phyloP scores from a whole-genome alignment of 2,329 filamentous ascomycete species.

The Scedosporium dehoogii region DNA sequence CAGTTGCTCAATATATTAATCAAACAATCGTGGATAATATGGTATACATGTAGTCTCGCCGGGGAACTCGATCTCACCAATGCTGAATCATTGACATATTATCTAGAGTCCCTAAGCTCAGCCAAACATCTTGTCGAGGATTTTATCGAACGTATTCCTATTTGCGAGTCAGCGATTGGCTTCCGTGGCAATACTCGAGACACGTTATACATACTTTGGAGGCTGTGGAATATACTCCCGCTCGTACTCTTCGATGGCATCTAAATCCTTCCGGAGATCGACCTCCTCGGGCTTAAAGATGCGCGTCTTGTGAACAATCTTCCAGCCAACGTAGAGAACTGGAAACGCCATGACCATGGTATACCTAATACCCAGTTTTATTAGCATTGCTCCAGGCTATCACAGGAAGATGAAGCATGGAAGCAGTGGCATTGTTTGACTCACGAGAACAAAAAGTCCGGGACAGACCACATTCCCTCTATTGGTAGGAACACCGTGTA shows the following conservation, averaged over 20 bases:
- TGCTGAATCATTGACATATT: too few species aligned
- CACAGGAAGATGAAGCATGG: neutral
- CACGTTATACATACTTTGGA: neutral
- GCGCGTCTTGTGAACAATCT: slow-evolving; percentile 55
- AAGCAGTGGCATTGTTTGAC: slow-evolving; percentile 14
- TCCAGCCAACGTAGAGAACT: slow-evolving; percentile 60
- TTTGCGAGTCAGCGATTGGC: neutral
- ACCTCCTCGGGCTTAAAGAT: slow-evolving; percentile 46
- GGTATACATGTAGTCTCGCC: too few species aligned
- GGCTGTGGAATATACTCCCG: slow-evolving; percentile 37
- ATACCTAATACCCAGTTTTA: slow-evolving; percentile 34
- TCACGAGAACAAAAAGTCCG: slow-evolving; percentile 63
- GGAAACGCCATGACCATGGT: slow-evolving; percentile 66
- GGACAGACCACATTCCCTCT: slow-evolving; percentile 50
- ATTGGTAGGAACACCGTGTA: slow-evolving; percentile 64
- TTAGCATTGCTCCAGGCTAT: neutral
- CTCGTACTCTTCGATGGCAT: slow-evolving; percentile 59
- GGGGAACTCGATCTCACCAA: too few species aligned
- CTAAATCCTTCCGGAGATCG: slow-evolving; percentile 52
- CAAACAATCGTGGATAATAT: too few species aligned
- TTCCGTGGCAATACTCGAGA: neutral
- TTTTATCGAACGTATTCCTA: neutral
- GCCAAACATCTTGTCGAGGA: neutral
- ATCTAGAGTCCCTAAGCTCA: neutral
- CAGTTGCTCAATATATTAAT: too few species aligned